Conservation (phyloP, 495 filamentous ascomycete genomes). For the Aspergillus funiculosus region DNA sequence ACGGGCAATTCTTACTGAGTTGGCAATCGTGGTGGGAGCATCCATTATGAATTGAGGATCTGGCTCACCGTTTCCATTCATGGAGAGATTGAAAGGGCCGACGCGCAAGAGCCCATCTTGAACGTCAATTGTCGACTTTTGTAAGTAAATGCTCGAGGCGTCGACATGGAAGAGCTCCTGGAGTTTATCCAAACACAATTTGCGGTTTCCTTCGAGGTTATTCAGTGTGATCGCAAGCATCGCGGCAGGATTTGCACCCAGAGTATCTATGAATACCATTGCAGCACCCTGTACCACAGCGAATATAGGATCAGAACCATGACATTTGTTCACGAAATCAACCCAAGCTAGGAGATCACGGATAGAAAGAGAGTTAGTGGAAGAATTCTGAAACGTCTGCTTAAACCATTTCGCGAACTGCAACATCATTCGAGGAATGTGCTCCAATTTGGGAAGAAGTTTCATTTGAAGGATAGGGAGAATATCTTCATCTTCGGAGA, state of each 20-base stretch:
- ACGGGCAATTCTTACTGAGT: constrained; percentile 82
- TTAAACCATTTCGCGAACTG: constrained; percentile 92
- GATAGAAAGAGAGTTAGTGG: constrained; percentile 71
- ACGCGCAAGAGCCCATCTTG: constrained; percentile 50
- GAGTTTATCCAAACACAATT: constrained; percentile 66
- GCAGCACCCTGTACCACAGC: constrained; percentile 80
- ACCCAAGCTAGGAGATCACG: constrained; percentile 91
- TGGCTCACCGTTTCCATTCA: constrained; percentile 37
- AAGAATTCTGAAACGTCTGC: constrained; percentile 63
- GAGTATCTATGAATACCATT: constrained; percentile 90
- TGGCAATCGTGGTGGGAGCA: constrained; percentile 82
- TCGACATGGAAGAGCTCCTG: constrained; percentile 59
- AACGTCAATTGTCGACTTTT: constrained; percentile 44
- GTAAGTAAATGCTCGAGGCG: constrained; percentile 55
- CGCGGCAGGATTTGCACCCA: constrained; percentile 89
- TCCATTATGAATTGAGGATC: constrained; percentile 69
- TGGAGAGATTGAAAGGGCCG: constrained; percentile 66
- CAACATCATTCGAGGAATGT: constrained; percentile 55
- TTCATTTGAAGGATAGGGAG: constrained; percentile 79
- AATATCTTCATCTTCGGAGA: constrained; percentile 75
- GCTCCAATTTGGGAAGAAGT: constrained; percentile 50
- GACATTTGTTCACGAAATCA: constrained; percentile 73
- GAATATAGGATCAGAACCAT: constrained; percentile 44
- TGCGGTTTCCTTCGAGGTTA: constrained; percentile 56
- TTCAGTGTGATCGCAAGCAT: constrained; percentile 60